These are phyloP conservation scores for Sisymbrium irio DNA, from an alignment of 345 rosid genomes.

Conservation along the genomic window DNA sequence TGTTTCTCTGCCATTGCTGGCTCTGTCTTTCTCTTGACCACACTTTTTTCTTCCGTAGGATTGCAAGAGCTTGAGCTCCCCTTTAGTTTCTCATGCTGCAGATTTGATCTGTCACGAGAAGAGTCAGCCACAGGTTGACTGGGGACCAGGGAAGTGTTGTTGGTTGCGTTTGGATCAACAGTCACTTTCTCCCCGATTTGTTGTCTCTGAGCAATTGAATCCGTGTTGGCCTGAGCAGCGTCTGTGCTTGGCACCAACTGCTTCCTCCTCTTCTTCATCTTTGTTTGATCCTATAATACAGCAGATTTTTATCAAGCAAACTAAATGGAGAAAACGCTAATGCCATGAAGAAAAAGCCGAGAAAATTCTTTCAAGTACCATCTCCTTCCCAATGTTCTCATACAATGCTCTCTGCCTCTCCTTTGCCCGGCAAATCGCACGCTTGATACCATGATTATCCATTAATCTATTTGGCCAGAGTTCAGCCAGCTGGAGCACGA, in stretches of 20 bases:
- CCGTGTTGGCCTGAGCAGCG: background rate
- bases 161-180: slow-evolving; percentile 17
- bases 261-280: no score
- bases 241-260: slow-evolving; percentile 23
- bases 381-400: slow-evolving; percentile 21
- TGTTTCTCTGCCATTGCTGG: slow-evolving; percentile 16
- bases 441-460: slow-evolving; percentile 50
- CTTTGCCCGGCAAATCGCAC: slow-evolving; percentile 49
- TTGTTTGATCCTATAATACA: slow-evolving; percentile 17
- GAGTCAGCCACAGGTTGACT: background rate
- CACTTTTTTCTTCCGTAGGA: slow-evolving; percentile 22
- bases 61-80: slow-evolving; percentile 24
- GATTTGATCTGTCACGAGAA: slow-evolving; percentile 27
- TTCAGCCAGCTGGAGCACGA: slow-evolving; percentile 44
- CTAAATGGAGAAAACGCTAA: background rate
- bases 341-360: no score
- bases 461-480: slow-evolving; percentile 54
- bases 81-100: slow-evolving; percentile 25
- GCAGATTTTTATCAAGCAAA: background rate
- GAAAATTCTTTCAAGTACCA: no score
- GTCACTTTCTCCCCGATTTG: slow-evolving; percentile 7
- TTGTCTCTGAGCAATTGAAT: slow-evolving; percentile 4
- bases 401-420: slow-evolving; percentile 40
- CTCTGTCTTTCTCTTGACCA: slow-evolving; percentile 21
- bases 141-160: background rate